Base-by-base conservation (phyloP, 352 stramenopile species). In the Globisporangium paroecandrum region DNA sequence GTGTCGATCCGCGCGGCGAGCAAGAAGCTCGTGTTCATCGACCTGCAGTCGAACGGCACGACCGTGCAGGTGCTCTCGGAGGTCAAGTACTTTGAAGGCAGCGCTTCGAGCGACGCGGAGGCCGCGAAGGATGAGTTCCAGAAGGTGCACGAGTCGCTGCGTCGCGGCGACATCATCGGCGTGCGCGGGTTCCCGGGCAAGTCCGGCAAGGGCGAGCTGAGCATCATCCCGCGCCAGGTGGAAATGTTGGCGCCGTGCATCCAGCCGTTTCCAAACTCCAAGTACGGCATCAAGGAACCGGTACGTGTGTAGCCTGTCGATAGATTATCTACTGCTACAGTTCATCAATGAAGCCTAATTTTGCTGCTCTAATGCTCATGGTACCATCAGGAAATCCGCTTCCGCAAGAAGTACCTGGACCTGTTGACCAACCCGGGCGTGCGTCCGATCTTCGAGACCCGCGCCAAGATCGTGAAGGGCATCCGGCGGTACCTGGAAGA, bases 351-450 rank as follows among this genome's bases (percentile, higher is more conserved):
- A 53, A 29, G 36, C 24, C 6, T 27, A 2, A 25, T 15, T 24
- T 10, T 65, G 29, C 9, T 76, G 15, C 13, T 32, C 8, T 64
- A 29, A 53, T 34, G 2, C 20, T 13, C 25, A 20, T n/a, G 20
- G 49, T 56, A 15, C 20, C 10, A 32, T 43, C 25, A 98, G 87
- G 97, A 99, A 77, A 98, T 98, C 29, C 91, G 97, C 27, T 99
- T 99, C 72, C 90, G 97, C 38, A 96, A 99, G 85, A 94, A 98
- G 62, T 99, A 99, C 73, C 84, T 99, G 32, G 98, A 99, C 79
- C 73, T 99, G 32, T 97, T 99, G 65, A 95, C 98, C 38, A 99
- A 99, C 69, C 79, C 89, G 7, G 87, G 93, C 15, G 91, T 98
- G 51, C 87, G 94, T 12, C 76, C 94, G 22, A 93, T 98, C 56